Evolutionary conservation across 768 basidiomycete genomes (phyloP), one percentile per base, ranked within the genome.

Genomic region (Amanita pallidorosea): DNA sequence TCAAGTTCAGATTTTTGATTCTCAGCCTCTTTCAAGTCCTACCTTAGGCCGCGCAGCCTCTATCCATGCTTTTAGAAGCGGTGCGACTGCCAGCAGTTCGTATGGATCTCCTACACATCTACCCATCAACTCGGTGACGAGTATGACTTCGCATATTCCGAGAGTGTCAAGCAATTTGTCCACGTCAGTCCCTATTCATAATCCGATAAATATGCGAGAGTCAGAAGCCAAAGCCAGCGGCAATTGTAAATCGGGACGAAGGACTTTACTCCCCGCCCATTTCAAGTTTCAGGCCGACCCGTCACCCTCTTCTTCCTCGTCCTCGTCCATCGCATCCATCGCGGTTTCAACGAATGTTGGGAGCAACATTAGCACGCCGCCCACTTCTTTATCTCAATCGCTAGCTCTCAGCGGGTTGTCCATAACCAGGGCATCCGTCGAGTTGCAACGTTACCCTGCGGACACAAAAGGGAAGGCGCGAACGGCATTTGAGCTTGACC

Each of bases 1-100:
- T 20, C 81, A 85, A 52, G 87, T 89, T 38, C 83, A 88, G 58
- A 90, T 89, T 33, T 86, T 88, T 58, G 76, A 85, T 60, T 90
- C 88, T 2, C 88, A 90, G 61, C 88, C 88, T 27, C 63, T 90
- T 22, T 66, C 80, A 4, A 87, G 83, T 58, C 77, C 77, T 12
- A 70, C 68, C 55, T 54, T 59, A 29, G 66, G 67, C n/a, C 55
- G 63, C 31, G 61, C 63, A 45, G 57, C 60, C 48, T 56, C 61
- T 54, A 58, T 60, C 48, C 63, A 57, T 51, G 61, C 55, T 29
- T 60, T 58, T 18, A 59, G 58, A 31, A 63, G 58, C 48, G 56
- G 55, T 42, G 65, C 8, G 18, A 22, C 60, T 47, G 70, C 66
- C 22, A 65, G 65, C 55, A 65, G 68, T 40, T 74, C 72, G 53